Evolutionary conservation across 371 early-diverging fungal genomes (phyloP).

Genomic region (Syncephalastrum racemosum): DNA sequence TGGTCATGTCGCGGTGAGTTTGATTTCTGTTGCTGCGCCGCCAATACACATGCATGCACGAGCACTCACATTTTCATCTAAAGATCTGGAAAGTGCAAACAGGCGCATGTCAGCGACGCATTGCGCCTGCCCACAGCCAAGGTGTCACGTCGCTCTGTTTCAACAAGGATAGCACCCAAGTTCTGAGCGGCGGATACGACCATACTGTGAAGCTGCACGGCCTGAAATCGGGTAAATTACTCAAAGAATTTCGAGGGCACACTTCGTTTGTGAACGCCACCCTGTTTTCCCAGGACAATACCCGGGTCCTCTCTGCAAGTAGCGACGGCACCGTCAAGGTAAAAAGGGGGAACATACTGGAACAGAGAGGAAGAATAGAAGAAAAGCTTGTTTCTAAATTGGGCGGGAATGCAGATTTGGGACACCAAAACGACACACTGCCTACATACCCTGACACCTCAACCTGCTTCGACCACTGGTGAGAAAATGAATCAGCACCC

Average conservation of each 20-base stretch:
- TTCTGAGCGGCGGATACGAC: slow-evolving; percentile 87
- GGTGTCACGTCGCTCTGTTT: slow-evolving; percentile 85
- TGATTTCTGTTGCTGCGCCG: slow-evolving; percentile 1
- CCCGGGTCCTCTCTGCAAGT: slow-evolving; percentile 72
- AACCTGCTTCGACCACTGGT: slow-evolving; percentile 14
- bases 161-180: slow-evolving; percentile 72
- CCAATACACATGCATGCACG: not conserved
- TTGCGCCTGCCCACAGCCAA: slow-evolving; percentile 83
- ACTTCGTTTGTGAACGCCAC: slow-evolving; percentile 85
- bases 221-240: slow-evolving; percentile 83
- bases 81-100: slow-evolving; percentile 79
- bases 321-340: slow-evolving; percentile 90
- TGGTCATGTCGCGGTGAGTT: slow-evolving; percentile 78
- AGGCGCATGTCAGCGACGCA: slow-evolving; percentile 74
- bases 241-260: slow-evolving; percentile 92
- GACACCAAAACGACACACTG: slow-evolving; percentile 59
- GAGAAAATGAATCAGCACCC: not conserved
- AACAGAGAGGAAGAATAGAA: not conserved
- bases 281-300: slow-evolving; percentile 67
- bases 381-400: not conserved
- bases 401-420: slow-evolving; percentile 62
- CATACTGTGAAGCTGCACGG: slow-evolving; percentile 81
- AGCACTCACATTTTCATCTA: not conserved
- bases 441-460: slow-evolving; percentile 48
- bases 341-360: slow-evolving; percentile 7